Evolutionary conservation across 306 rosid genomes (phyloP), one percentile per base, ranked within the genome.

Genomic region (Hippophae rhamnoides): DNA sequence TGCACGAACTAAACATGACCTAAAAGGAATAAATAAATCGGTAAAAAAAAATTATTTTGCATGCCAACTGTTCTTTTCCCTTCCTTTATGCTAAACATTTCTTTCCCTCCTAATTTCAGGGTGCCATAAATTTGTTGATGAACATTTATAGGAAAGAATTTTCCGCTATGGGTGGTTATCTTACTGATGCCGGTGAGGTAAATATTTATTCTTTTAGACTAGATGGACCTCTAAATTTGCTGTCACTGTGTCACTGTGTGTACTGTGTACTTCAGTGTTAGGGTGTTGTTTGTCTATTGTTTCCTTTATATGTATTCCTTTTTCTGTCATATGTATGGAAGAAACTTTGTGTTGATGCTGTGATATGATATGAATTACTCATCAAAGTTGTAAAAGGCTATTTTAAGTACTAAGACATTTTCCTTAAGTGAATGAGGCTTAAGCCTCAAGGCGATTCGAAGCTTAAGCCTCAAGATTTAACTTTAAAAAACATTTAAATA

Each of bases 151-250:
- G 87, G 80, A 85, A 67, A 57, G 96, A 92, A 75, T 92, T 92
- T 76, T 60, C 81, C 73, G 76, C 89, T 41, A 87, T 85, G 87
- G 98, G 98, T 67, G 98, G 98, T 72, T 92, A 87, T 76, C 98
- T 92, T 69, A 92, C 95, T 71, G 96, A 92, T 5, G 87, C 89
- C 69, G 98, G 98, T 75, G 96, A 87, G 93, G 98, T 92, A 85
- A 70, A 71, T 72, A 58, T 67, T 67, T 59, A 74, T 75, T 41
- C 47, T 62, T 41, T 46, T 38, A 38, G 13, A 56, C 10, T 61
- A 46, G 6, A 59, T 57, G 59, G 7, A 46, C 49, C 12, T 9
- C 49, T 46, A 9, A 46, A 46, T 12, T 8, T 46, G 23, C 23
- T 18, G 23, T 18, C 23, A 12, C 49, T 12, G 41, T 18, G 23